Percentiles rank a stretch among this genome's conserved stretches.
These are phyloP conservation scores for Arbutus unedo DNA, from an alignment of 148 eudicot genomes.

Conservation along the genomic window DNA sequence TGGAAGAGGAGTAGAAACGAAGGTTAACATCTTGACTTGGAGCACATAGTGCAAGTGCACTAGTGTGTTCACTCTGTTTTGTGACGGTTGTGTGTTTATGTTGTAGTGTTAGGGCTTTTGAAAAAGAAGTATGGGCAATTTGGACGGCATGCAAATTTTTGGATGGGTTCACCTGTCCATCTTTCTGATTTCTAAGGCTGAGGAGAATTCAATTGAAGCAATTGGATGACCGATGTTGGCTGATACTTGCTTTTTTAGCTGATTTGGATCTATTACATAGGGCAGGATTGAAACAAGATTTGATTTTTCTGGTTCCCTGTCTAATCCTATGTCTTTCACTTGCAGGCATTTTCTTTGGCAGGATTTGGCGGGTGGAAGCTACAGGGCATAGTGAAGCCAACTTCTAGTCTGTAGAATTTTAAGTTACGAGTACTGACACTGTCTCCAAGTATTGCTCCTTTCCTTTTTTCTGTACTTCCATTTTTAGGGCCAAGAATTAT, in stretches of 20 bases:
- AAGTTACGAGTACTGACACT: slow-evolving; percentile 1
- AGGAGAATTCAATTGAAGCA: too few species aligned
- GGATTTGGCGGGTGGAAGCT: slow-evolving; percentile 91
- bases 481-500: neutral
- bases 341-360: slow-evolving; percentile 75
- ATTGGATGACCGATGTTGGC: neutral
- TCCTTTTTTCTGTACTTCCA: neutral
- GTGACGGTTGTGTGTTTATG: too few species aligned
- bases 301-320: neutral
- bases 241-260: neutral
- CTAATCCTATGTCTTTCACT: slow-evolving; percentile 6
- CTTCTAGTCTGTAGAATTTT: slow-evolving; percentile 20
- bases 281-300: neutral
- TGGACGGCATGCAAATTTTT: neutral
- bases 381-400: slow-evolving; percentile 55
- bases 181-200: neutral
- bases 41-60: neutral
- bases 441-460: neutral
- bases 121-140: too few species aligned
- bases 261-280: neutral
- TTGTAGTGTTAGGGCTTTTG: too few species aligned
- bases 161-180: neutral
- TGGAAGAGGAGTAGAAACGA: neutral
- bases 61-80: neutral
- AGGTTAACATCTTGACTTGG: neutral